phyloP scores from a whole-genome alignment of 75 land plant species.

The Picea sitchensis region DNA sequence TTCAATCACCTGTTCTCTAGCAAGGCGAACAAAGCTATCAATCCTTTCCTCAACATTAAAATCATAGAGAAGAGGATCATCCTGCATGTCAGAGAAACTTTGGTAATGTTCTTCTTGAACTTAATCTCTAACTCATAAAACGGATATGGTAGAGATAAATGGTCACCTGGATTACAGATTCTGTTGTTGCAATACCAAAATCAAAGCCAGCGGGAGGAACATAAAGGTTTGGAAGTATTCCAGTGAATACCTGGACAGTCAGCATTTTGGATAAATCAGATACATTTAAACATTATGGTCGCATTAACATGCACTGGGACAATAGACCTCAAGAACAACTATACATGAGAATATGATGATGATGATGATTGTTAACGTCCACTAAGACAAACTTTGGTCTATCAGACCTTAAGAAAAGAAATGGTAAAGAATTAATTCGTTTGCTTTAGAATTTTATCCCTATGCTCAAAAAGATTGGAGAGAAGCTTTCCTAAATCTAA shows the following conservation, averaged over 20 bases:
- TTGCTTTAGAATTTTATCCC: no score
- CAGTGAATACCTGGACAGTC: background rate
- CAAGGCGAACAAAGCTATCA: conserved; percentile 65
- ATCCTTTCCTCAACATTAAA: conserved; percentile 78
- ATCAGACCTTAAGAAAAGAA: no score
- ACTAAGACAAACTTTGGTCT: no score
- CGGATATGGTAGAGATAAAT: background rate
- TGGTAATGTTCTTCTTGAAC: background rate
- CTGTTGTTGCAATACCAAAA: conserved; percentile 19
- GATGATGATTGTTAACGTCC: no score
- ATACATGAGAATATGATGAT: background rate
- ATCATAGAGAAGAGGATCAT: conserved; percentile 61
- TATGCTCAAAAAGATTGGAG: no score
- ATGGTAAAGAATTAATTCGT: no score
- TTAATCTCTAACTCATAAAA: background rate
- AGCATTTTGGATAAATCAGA: background rate
- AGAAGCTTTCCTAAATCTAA: no score
- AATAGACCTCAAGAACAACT: background rate
- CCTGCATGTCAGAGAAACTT: conserved; percentile 26
- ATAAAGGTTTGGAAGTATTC: background rate
- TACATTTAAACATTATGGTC: background rate
- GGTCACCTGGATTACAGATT: conserved; percentile 1
- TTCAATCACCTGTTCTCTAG: conserved; percentile 55
- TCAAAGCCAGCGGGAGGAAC: conserved; percentile 34
- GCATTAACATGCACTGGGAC: background rate